Base-by-base conservation (phyloP, 352 stramenopile species). In the Pythium myriotylum region DNA sequence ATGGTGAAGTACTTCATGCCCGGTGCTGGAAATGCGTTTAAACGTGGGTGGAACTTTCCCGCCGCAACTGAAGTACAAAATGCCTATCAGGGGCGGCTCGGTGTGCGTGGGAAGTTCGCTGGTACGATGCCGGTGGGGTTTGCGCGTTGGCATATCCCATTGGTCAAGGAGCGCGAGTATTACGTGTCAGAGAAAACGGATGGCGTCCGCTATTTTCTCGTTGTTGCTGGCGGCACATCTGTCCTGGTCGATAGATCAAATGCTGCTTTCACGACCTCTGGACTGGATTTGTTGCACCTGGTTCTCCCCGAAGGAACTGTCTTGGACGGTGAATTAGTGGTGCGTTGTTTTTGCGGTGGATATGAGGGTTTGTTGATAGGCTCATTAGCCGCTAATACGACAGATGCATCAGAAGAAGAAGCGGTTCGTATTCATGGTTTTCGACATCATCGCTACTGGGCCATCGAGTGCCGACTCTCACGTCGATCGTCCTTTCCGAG, bases 101-200 rank as follows among this genome's bases (percentile, higher is more conserved):
- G 87, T 35, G 60, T 84, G 51, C 81, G 83, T 43, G 73, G 79
- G 52, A 93, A 96, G 65, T 97, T 97, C 71, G 84, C 79, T 39
- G 90, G 90, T 0, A 95, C 90, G 9, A 96, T 96, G 88, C 90
- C 90, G 8, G 90, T 96, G 17, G 91, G 91, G 9, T 96, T 97
- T 81, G 89, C 89, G n/a, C 83, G 88, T 33, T 91, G 80, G 73
- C 84, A 96, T 63, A 94, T 97, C 48, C 83, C 86, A 33, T 59
- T 89, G n/a, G 84, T 95, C 40, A 84, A 89, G 64, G 77, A 81
- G 39, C 73, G 78, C 40, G 87, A 93, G 59, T 97, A 97, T 62
- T 95, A 84, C 62, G 80, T 95, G 10, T 94, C 88, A 10, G 90
- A 97, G 68, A 97, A 97, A 74, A 97, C 90, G 6, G 90, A 97